A percentile compares a stretch with the other conserved stretches of the same genome.
phyloP scores from a whole-genome alignment of 441 rosid species.

The Lepidium campestre region DNA sequence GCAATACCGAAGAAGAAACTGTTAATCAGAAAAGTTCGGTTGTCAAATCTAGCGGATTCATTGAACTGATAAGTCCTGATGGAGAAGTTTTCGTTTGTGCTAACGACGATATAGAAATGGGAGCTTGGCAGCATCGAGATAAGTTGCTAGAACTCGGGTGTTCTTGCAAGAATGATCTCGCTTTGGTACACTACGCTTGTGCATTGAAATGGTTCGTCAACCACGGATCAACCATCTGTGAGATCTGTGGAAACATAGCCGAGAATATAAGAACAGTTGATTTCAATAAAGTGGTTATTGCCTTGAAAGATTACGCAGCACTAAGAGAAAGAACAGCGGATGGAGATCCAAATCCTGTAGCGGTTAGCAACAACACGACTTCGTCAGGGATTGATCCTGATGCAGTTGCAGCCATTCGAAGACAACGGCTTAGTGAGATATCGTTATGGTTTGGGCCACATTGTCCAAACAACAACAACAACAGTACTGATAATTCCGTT shows the following conservation, averaged over 20 bases:
- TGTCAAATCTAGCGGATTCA: constrained; percentile 30
- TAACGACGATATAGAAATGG: constrained; percentile 55
- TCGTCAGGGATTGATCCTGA: constrained; percentile 75
- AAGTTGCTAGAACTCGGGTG: constrained; percentile 76
- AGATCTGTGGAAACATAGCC: constrained; percentile 69
- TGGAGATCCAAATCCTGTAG: constrained; percentile 71
- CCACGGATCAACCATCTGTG: constrained; percentile 88
- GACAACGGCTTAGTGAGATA: constrained; percentile 88
- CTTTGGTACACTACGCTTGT: constrained; percentile 83
- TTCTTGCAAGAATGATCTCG: constrained; percentile 83
- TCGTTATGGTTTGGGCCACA: constrained; percentile 80
- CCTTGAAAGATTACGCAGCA: constrained; percentile 73
- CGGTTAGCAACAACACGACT: constrained; percentile 30
- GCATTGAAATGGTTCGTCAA: constrained; percentile 95
- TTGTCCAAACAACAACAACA: constrained; percentile 22
- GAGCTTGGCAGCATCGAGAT: constrained; percentile 48
- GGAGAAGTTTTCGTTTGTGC: constrained; percentile 80
- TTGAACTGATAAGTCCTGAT: constrained; percentile 73
- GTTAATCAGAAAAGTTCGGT: constrained; percentile 14
- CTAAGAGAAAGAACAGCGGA: constrained; percentile 75
- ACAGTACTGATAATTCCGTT: constrained; percentile 8
- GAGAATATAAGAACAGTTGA: constrained; percentile 54
- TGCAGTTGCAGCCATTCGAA: constrained; percentile 84
- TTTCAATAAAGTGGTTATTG: constrained; percentile 49
- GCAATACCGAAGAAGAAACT: constrained; percentile 25